Evolutionary conservation across 345 rosid species (phyloP).

Genomic region (Ailanthus altissimus): DNA sequence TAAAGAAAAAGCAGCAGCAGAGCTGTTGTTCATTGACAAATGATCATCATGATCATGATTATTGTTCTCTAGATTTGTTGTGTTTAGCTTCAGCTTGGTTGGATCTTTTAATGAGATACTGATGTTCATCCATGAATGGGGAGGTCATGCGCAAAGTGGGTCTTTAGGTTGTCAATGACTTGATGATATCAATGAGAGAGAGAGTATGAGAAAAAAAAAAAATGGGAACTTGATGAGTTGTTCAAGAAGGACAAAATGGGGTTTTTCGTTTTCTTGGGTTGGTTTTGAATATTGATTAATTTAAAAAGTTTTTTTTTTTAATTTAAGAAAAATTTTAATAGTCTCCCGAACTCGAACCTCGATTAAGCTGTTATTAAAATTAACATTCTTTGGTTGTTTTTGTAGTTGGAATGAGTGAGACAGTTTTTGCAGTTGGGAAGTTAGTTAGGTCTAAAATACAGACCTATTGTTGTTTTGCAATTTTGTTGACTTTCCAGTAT

Average conservation of each 20-base stretch:
- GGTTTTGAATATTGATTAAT: background rate
- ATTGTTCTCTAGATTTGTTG: no score
- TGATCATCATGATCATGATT: background rate
- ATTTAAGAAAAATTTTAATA: no score
- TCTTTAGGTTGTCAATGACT: background rate
- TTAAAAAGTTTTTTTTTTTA: no score
- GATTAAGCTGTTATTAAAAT: no score
- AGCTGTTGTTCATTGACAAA: background rate
- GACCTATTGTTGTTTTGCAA: background rate
- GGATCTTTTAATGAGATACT: conserved; percentile 3
- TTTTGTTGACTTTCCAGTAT: no score
- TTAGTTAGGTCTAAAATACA: background rate
- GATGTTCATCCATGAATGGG: conserved; percentile 3
- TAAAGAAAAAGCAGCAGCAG: no score
- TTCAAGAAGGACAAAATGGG: background rate
- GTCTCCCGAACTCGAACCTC: no score
- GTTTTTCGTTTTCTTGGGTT: background rate
- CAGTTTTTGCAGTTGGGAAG: background rate
- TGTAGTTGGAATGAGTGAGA: background rate
- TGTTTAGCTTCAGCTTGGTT: background rate
- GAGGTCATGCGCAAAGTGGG: background rate
- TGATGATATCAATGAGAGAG: background rate
- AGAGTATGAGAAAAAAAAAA: background rate
- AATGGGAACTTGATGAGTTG: background rate
- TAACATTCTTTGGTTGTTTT: background rate